phyloP scores from a whole-genome alignment of 805 yeast species.

The Metschnikowia sp. region DNA sequence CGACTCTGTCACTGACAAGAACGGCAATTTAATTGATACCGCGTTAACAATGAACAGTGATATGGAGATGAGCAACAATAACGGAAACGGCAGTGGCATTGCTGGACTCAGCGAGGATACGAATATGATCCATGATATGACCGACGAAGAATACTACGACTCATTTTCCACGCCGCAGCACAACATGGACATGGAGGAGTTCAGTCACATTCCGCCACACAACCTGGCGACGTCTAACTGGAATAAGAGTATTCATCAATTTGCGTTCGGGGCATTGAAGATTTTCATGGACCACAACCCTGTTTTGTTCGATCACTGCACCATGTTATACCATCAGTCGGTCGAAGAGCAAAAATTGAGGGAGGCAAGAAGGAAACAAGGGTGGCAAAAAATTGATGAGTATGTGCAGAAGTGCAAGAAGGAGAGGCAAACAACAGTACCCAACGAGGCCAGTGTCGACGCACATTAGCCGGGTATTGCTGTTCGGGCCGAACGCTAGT shows the following conservation, averaged over 20 bases:
- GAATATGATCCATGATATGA: conserved; percentile 30
- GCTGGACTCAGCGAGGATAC: conserved; percentile 13
- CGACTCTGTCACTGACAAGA: conserved; percentile 37
- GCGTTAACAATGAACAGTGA: conserved; percentile 21
- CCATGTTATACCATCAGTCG: conserved; percentile 78
- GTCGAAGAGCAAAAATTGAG: conserved; percentile 68
- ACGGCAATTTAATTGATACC: conserved; percentile 39
- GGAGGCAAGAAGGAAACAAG: conserved; percentile 58
- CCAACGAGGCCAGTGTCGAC: conserved; percentile 11
- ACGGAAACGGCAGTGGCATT: conserved; percentile 14
- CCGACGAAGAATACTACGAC: conserved; percentile 45
- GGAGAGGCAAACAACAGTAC: conserved; percentile 3
- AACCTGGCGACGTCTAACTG: conserved; percentile 62
- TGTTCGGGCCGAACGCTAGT: neutral
- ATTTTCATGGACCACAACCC: conserved; percentile 93
- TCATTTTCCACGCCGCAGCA: conserved; percentile 36
- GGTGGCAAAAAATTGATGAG: conserved; percentile 68
- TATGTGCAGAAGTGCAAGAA: conserved; percentile 40
- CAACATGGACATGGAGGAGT: conserved; percentile 30
- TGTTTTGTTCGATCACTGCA: conserved; percentile 85
- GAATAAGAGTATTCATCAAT: conserved; percentile 89
- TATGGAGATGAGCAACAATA: conserved; percentile 19
- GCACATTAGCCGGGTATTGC: conserved; percentile 6
- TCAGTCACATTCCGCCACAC: conserved; percentile 37
- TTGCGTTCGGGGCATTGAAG: conserved; percentile 88